These are phyloP conservation scores for Beta macrorhiza DNA, from an alignment of 179 eudicot species.

Conservation along the genomic window DNA sequence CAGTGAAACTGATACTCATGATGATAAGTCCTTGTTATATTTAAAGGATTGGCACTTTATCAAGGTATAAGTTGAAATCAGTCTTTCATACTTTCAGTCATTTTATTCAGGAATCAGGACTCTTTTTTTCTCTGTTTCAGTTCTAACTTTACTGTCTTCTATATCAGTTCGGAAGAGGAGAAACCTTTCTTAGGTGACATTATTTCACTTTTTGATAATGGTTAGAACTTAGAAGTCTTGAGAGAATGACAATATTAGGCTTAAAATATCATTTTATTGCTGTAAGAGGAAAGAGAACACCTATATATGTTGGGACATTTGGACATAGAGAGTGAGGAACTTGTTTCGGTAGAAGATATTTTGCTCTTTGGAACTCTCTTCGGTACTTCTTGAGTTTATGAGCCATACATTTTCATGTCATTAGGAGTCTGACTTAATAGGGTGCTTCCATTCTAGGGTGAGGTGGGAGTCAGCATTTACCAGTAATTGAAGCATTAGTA, in stretches of 20 bases:
- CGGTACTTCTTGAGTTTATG: background rate
- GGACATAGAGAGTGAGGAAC: background rate
- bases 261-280: background rate
- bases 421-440: background rate
- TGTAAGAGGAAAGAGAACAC: background rate
- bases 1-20: slow-evolving; percentile 14
- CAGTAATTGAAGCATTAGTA: background rate
- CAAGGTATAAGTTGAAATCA: slow-evolving; percentile 53
- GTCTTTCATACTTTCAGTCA: background rate
- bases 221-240: background rate
- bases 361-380: background rate
- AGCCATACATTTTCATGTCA: background rate
- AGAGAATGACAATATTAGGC: background rate
- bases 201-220: background rate
- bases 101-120: background rate
- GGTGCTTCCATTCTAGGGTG: background rate
- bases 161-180: background rate
- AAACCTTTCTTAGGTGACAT: background rate
- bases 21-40: slow-evolving; percentile 56
- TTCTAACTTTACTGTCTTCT: background rate
- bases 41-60: slow-evolving; percentile 99
- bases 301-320: background rate
- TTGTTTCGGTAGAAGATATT: background rate
- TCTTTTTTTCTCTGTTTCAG: background rate
- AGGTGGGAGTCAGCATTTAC: background rate